Evolutionary conservation across 129 eudicot genomes (phyloP), one percentile per base, ranked within the genome.

Genomic region (Chrysanthemum seticuspe): DNA sequence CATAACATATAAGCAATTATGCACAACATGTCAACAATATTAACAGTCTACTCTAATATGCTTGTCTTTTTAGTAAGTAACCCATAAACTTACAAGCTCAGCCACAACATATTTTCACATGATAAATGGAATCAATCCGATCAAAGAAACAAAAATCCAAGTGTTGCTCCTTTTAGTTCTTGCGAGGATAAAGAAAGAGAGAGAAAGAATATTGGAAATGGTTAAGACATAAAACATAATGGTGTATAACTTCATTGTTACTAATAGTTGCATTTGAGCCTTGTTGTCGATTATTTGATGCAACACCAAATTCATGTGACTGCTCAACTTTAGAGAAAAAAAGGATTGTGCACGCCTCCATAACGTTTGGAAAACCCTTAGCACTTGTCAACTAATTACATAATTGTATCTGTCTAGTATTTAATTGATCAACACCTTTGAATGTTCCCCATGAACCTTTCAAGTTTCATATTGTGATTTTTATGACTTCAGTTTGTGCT

Each of bases 181-280:
- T 50, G 48, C 8, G 44, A 21, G 59, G 14, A 23, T 49, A 19
- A 68, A 3, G 13, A 68, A 29, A 14, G 5, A 5, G 44, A 21
- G 40, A 71, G 56, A 58, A 58, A 72, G 55, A 56, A 71, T 56
- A 40, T 57, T 57, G 45, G 76, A 58, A 44, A 60, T 58, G 63
- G 31, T 13, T 36, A 6, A 8, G 4, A 54, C 2, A 62, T 47
- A 73, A 61, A 61, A 49, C 62, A 47, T 61, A n/a, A 11, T 47
- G n/a, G 25, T 56, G 16, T 40, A 29, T 34, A 71, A 71, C 44
- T 72, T 11, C 19, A 21, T 45, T 0, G 15, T 71, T 52, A 57
- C 31, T 45, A 65, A 5, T 21, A 40, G 44, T 57, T 71, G 13
- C 10, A 18, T 16, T 40, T 2, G 14, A 71, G 36, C 34, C 66